phyloP scores from a whole-genome alignment of 2,329 filamentous ascomycete species.

The Lizonia empirigonia region DNA sequence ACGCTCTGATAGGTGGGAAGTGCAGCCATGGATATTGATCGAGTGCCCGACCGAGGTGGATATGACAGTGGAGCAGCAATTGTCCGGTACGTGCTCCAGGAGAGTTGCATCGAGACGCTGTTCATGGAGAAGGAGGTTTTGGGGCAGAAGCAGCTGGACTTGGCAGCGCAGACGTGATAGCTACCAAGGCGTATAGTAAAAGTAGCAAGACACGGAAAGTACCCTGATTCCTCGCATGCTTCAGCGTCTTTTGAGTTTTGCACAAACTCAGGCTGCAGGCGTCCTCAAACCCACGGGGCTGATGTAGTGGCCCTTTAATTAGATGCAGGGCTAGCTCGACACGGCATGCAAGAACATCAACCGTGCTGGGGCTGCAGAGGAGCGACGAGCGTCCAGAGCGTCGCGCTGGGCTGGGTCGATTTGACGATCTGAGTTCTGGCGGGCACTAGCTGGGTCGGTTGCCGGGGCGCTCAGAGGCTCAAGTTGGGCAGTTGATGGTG shows the following conservation, averaged over 20 bases:
- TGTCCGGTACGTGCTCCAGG: not conserved
- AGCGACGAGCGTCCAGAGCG: not conserved
- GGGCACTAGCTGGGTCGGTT: slow-evolving; percentile 3
- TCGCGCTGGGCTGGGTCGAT: slow-evolving; percentile 5
- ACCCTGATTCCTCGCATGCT: too few species aligned
- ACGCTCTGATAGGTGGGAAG: slow-evolving; percentile 9
- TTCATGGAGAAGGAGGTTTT: not conserved
- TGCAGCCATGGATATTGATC: too few species aligned
- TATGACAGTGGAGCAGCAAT: not conserved
- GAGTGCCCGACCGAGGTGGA: too few species aligned
- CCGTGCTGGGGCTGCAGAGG: not conserved
- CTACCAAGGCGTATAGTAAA: too few species aligned
- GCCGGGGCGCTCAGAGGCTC: slow-evolving; percentile 6
- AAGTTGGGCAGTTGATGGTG: not conserved
- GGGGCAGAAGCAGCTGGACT: slow-evolving; percentile 5
- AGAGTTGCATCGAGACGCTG: not conserved
- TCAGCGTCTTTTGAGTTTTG: too few species aligned
- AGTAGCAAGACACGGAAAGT: too few species aligned
- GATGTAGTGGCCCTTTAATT: slow-evolving; percentile 14
- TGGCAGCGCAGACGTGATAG: too few species aligned
- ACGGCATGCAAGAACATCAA: not conserved
- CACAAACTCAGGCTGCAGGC: too few species aligned
- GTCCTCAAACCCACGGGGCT: too few species aligned
- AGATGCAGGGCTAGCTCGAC: not conserved
- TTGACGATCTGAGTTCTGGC: slow-evolving; percentile 1